Conservation (phyloP, 2,329 filamentous ascomycete species). For the Tricladium varicosporioides region DNA sequence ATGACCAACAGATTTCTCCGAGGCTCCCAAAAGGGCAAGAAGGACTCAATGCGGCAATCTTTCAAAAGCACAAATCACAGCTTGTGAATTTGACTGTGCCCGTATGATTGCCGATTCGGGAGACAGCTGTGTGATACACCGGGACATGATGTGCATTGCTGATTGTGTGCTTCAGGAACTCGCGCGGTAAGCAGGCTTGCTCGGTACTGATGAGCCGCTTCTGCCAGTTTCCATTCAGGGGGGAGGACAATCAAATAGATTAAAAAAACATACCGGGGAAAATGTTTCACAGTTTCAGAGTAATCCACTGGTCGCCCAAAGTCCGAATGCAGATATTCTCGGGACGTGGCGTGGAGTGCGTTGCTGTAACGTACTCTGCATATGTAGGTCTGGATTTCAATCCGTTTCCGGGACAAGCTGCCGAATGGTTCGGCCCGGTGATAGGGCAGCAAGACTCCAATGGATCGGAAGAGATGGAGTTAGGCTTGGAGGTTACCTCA, state of each 20-base stretch:
- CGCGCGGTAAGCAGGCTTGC: constrained; percentile 19
- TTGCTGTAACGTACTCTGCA: constrained; percentile 30
- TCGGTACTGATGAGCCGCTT: constrained; percentile 30
- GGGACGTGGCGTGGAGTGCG: constrained; percentile 26
- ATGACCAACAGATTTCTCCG: constrained; percentile 12
- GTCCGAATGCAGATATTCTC: constrained; percentile 19
- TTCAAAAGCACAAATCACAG: constrained; percentile 6
- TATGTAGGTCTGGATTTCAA: constrained; percentile 25
- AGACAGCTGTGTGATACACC: constrained; percentile 23
- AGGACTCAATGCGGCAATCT: background rate
- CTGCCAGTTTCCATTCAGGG: constrained; percentile 10
- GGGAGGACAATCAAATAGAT: constrained; percentile 26
- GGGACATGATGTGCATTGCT: constrained; percentile 30
- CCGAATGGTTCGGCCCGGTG: constrained; percentile 30
- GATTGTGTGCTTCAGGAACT: constrained; percentile 14
- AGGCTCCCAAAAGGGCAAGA: constrained; percentile 8
- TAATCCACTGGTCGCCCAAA: constrained; percentile 11
- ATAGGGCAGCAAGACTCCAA: constrained; percentile 23
- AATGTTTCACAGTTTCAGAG: constrained; percentile 16
- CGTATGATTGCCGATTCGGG: constrained; percentile 16
- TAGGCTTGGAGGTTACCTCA: constrained; percentile 9
- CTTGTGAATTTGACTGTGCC: constrained; percentile 12
- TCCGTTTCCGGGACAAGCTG: constrained; percentile 23
- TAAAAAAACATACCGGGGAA: constrained; percentile 29
- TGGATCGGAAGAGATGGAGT: constrained; percentile 12